These are phyloP conservation scores for Rhizophagus clarus DNA, from an alignment of 192 early-diverging fungal genomes.

Conservation along the genomic window DNA sequence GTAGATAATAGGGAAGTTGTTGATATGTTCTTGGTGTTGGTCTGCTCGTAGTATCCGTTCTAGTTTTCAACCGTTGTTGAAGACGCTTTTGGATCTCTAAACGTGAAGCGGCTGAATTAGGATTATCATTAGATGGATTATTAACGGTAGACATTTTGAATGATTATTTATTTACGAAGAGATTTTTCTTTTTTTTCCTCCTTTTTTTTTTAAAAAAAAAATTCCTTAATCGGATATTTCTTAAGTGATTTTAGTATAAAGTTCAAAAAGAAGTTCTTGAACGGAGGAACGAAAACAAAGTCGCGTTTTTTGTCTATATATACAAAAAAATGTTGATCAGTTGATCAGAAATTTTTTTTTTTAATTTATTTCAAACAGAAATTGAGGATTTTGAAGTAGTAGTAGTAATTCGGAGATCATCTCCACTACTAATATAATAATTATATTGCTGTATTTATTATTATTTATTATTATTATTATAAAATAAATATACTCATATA, in stretches of 20 bases:
- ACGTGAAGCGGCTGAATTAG: neutral
- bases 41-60: slow-evolving; percentile 26
- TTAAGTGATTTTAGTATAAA: neutral
- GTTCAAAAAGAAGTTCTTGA: neutral
- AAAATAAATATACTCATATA: neutral
- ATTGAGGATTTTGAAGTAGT: too few relatives aligned
- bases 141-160: neutral
- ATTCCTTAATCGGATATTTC: neutral
- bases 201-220: neutral
- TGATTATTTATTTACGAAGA: neutral
- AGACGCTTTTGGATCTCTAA: slow-evolving; percentile 23
- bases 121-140: neutral
- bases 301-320: neutral
- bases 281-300: neutral
- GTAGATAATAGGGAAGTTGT: slow-evolving; percentile 13
- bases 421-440: neutral
- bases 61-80: slow-evolving; percentile 9
- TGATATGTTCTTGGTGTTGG: slow-evolving; percentile 16
- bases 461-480: slow-evolving; percentile 1
- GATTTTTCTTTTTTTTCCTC: neutral
- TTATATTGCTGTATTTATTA: neutral
- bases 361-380: too few relatives aligned
- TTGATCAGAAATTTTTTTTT: too few relatives aligned
- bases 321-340: neutral
- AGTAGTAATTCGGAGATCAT: neutral